Evolutionary conservation across 2,329 filamentous ascomycete species (phyloP).

Genomic region (Alternaria brassicicola): DNA sequence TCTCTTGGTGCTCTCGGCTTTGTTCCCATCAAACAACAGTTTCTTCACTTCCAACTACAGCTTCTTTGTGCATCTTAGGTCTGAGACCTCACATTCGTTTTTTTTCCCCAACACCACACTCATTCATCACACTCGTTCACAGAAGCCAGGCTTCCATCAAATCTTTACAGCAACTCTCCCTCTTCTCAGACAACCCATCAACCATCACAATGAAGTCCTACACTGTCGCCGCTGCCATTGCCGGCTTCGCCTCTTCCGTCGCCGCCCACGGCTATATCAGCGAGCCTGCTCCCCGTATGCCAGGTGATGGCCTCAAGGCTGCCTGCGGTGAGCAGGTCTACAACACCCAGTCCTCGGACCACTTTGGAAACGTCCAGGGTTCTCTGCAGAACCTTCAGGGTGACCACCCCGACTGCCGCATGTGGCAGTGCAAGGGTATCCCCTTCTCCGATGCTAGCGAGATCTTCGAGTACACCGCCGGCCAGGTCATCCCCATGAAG

Average conservation of each 20-base stretch:
- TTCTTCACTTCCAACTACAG: conserved; percentile 31
- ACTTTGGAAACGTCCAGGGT: conserved; percentile 64
- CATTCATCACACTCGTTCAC: conserved; percentile 39
- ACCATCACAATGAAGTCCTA: conserved; percentile 52
- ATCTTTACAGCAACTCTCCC: conserved; percentile 25
- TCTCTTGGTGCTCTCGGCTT: conserved; percentile 3
- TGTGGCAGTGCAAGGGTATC: conserved; percentile 65
- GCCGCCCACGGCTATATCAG: conserved; percentile 61
- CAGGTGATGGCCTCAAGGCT: conserved; percentile 58
- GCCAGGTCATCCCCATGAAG: conserved; percentile 54
- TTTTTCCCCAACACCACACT: conserved; percentile 36
- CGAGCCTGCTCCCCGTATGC: conserved; percentile 56
- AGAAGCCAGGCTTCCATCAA: conserved; percentile 43
- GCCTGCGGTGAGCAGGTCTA: conserved; percentile 63
- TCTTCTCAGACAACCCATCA: conserved; percentile 18
- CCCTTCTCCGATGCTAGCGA: conserved; percentile 61
- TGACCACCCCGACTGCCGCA: conserved; percentile 58
- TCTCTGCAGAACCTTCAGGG: conserved; percentile 56
- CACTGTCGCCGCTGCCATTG: conserved; percentile 50
- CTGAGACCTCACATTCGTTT: conserved; percentile 50
- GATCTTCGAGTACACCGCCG: conserved; percentile 58
- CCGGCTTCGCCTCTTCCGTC: conserved; percentile 55
- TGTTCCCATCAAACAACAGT: conserved; percentile 24
- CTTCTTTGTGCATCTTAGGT: conserved; percentile 39
- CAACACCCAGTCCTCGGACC: conserved; percentile 60